Conservation (phyloP, 805 yeast species). For the Starmerella sirachaensis region DNA sequence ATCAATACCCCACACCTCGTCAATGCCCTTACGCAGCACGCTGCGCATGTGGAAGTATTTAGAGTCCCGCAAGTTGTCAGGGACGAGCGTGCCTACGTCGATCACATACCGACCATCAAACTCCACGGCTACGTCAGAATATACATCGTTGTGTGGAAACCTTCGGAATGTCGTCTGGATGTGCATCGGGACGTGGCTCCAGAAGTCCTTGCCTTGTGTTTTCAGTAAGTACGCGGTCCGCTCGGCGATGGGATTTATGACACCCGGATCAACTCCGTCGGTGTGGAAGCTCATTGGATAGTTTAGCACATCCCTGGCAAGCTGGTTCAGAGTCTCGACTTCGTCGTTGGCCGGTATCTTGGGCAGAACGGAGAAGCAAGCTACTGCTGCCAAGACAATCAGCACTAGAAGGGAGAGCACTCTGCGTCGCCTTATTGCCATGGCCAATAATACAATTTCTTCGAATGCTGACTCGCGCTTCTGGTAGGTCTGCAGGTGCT, state of each 20-base stretch:
- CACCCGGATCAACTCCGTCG: conserved; percentile 1
- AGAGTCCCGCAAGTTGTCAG: conserved; percentile 15
- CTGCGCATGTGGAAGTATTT: conserved; percentile 22
- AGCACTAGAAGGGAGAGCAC: too few species aligned
- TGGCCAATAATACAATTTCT: too few species aligned
- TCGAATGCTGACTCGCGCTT: too few species aligned
- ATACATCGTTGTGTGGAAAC: conserved; percentile 27
- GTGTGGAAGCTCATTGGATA: conserved; percentile 2
- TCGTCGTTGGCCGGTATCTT: too few species aligned
- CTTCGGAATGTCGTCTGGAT: conserved; percentile 27
- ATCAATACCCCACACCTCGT: conserved; percentile 21
- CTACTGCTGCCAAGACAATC: too few species aligned
- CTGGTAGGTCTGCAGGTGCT: too few species aligned
- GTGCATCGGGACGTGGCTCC: conserved; percentile 27
- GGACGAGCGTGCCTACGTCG: conserved; percentile 25
- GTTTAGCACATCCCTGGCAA: neutral
- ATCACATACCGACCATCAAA: conserved; percentile 28
- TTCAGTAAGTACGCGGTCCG: conserved; percentile 2
- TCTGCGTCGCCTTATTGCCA: too few species aligned
- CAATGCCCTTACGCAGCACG: conserved; percentile 20
- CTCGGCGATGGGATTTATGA: neutral
- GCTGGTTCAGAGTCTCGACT: too few species aligned
- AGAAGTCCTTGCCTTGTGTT: conserved; percentile 6
- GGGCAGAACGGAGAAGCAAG: too few species aligned
- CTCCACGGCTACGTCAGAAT: conserved; percentile 27